A percentile compares a stretch with the other conserved stretches of the same genome.
These are phyloP conservation scores for Ceratobasidium sp. DNA, from an alignment of 1,284 basidiomycete genomes.

Conservation along the genomic window DNA sequence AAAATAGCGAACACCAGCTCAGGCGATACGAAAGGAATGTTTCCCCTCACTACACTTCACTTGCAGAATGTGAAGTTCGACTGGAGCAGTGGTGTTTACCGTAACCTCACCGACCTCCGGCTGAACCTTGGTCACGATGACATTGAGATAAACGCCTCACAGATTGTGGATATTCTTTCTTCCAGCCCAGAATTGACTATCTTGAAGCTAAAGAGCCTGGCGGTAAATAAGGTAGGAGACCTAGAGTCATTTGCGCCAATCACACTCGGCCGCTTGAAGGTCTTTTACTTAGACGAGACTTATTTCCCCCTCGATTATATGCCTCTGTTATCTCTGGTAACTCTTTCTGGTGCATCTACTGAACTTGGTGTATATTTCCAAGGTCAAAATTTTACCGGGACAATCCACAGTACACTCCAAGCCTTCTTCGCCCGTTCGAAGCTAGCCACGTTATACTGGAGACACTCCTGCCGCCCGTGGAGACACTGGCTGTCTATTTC, in stretches of 20 bases:
- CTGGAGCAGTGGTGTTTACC: not conserved
- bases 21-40: not conserved
- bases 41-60: not conserved
- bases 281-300: not conserved
- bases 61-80: not conserved
- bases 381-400: too few relatives aligned
- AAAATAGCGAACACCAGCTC: not conserved
- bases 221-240: not conserved
- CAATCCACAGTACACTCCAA: too few relatives aligned
- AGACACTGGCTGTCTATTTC: not conserved
- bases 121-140: not conserved
- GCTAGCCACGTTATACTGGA: not conserved
- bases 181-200: not conserved
- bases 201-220: not conserved
- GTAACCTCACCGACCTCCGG: not conserved
- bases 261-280: not conserved
- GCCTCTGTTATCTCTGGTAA: not conserved
- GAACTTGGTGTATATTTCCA: not conserved
- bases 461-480: not conserved
- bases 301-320: too few relatives aligned
- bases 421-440: too few relatives aligned
- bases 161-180: slow-evolving; percentile 6
- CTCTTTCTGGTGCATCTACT: not conserved
- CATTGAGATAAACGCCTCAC: too few relatives aligned
- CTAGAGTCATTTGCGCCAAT: not conserved